Evolutionary conservation across 768 basidiomycete species (phyloP).

Genomic region (Lactarius psammicola): DNA sequence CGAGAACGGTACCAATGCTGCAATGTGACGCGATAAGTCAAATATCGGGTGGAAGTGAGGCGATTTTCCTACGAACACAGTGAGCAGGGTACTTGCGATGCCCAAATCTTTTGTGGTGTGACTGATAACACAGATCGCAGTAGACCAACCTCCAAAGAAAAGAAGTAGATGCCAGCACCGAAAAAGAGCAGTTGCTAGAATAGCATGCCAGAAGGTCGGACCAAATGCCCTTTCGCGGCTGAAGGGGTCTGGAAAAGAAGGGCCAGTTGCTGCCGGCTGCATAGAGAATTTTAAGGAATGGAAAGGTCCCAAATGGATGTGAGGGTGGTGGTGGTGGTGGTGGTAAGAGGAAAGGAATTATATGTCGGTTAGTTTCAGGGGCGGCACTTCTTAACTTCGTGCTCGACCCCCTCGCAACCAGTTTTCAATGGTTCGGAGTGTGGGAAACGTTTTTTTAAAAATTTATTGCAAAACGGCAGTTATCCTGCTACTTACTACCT

Average conservation of each 20-base stretch:
- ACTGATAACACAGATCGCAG: slow-evolving; percentile 54
- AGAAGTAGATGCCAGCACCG: slow-evolving; percentile 67
- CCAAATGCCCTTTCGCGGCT: background rate
- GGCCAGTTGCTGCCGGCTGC: background rate
- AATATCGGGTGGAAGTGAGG: background rate
- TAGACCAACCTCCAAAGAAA: slow-evolving; percentile 63
- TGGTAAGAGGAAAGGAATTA: background rate
- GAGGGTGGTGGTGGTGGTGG: background rate
- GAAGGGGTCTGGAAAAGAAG: slow-evolving; percentile 31
- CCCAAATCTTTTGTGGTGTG: slow-evolving; percentile 43
- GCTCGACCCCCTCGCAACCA: background rate
- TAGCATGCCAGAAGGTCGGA: slow-evolving; percentile 31
- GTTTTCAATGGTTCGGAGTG: background rate
- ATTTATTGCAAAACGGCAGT: no score
- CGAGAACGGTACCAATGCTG: slow-evolving; percentile 61
- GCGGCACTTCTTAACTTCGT: background rate
- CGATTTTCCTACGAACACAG: slow-evolving; percentile 49
- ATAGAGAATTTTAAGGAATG: background rate
- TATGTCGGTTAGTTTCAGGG: background rate
- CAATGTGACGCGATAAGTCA: slow-evolving; percentile 34
- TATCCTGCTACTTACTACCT: no score
- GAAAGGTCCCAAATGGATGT: background rate
- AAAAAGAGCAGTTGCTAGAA: slow-evolving; percentile 45
- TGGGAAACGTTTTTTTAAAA: background rate
- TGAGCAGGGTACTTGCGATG: slow-evolving; percentile 57